These are phyloP conservation scores for Kalanchoe fedtschenkoi DNA, from an alignment of 164 flowering plant genomes.

Conservation along the genomic window DNA sequence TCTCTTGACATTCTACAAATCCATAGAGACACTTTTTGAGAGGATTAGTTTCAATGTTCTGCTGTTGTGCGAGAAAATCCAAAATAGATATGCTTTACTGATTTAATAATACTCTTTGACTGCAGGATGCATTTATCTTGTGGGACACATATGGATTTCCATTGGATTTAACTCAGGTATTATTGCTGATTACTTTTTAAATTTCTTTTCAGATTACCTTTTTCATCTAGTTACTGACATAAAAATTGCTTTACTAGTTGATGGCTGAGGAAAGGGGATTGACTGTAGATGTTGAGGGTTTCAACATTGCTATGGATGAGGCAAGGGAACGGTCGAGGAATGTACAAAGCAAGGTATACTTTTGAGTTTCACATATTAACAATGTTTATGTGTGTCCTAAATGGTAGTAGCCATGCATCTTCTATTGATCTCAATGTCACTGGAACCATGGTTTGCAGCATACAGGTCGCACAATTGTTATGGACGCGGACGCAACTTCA, in stretches of 20 bases:
- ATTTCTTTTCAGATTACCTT: not conserved
- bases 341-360: slow-evolving; percentile 67
- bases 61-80: not conserved
- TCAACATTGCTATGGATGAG: slow-evolving; percentile 71
- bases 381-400: not conserved
- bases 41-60: too few relatives aligned
- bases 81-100: not conserved
- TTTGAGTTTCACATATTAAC: not conserved
- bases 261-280: slow-evolving; percentile 98
- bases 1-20: not conserved
- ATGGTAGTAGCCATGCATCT: not conserved
- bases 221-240: not conserved
- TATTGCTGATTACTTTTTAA: not conserved
- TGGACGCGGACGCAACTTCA: slow-evolving; percentile 98
- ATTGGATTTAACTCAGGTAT: slow-evolving; percentile 91
- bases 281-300: slow-evolving; percentile 67
- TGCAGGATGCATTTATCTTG: slow-evolving; percentile 95
- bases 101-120: slow-evolving; percentile 1
- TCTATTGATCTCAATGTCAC: not conserved
- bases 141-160: slow-evolving; percentile 99
- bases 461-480: slow-evolving; percentile 60
- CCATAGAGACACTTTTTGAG: too few relatives aligned
- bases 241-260: slow-evolving; percentile 31
- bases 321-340: slow-evolving; percentile 84
- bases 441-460: slow-evolving; percentile 33